phyloP scores from a whole-genome alignment of 345 rosid species.

The Sonneratia caseolaris region DNA sequence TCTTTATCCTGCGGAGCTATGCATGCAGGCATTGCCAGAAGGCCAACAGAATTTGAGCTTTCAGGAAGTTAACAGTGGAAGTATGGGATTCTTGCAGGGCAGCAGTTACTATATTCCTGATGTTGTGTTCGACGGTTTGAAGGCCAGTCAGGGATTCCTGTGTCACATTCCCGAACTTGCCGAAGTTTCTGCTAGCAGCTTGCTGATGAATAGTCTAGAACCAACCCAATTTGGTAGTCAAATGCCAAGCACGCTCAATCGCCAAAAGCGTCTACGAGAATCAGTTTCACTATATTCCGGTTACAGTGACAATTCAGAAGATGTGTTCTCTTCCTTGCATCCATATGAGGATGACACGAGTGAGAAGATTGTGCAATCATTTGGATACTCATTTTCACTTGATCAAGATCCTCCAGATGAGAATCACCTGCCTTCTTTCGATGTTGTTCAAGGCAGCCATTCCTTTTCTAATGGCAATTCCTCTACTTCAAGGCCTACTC shows the following conservation, averaged over 20 bases:
- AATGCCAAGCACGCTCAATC: constrained; percentile 38
- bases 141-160: constrained; percentile 35
- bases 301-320: constrained; percentile 33
- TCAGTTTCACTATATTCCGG: constrained; percentile 36
- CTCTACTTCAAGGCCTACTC: constrained; percentile 73
- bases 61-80: constrained; percentile 22
- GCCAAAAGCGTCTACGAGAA: constrained; percentile 54
- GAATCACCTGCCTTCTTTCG: constrained; percentile 32
- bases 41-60: constrained; percentile 34
- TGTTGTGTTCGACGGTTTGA: constrained; percentile 57
- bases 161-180: constrained; percentile 57
- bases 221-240: constrained; percentile 52
- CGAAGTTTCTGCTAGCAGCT: constrained; percentile 40
- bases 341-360: constrained; percentile 32
- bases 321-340: constrained; percentile 39
- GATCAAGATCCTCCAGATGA: constrained; percentile 43
- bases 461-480: constrained; percentile 71
- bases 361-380: constrained; percentile 36
- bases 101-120: constrained; percentile 51
- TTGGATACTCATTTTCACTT: constrained; percentile 36
- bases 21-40: constrained; percentile 51
- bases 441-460: constrained; percentile 61
- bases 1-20: constrained; percentile 79
- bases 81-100: constrained; percentile 45
- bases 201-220: constrained; percentile 54